Conservation (phyloP, 2,329 filamentous ascomycete genomes). For the Berkeleyomyces rouxiae region DNA sequence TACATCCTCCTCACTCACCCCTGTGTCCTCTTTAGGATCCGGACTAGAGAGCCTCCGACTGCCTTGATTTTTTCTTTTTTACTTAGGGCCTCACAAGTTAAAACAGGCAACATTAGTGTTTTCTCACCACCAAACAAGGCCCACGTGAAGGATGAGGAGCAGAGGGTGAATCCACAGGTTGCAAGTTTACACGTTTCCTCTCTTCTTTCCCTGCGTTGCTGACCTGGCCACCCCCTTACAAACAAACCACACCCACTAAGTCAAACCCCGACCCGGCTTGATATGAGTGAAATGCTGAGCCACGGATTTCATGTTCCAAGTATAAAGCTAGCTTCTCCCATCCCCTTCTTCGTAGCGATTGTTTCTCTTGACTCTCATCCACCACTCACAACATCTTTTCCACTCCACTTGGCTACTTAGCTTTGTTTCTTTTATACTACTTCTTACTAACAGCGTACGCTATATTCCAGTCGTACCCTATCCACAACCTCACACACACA, state of each 20-base stretch:
- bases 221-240: constrained; percentile 1
- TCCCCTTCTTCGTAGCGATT: constrained; percentile 8
- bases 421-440: neutral
- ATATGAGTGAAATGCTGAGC: neutral
- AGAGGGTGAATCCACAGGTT: neutral
- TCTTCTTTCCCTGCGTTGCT: neutral
- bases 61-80: neutral
- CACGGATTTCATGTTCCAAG: neutral
- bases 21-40: constrained; percentile 3
- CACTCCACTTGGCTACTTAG: neutral
- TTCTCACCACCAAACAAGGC: neutral
- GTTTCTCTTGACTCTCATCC: neutral
- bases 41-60: neutral
- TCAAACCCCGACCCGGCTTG: neutral
- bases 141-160: neutral
- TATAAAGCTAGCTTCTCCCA: constrained; percentile 10
- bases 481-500: constrained; percentile 16
- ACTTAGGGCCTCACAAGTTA: neutral
- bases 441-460: neutral
- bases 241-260: neutral
- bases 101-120: neutral
- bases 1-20: neutral
- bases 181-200: constrained; percentile 12
- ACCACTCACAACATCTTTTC: neutral
- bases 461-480: neutral